Base-by-base conservation (phyloP, 2,329 filamentous ascomycete species). In the Ophiocordyceps camponoti-saundersi region DNA sequence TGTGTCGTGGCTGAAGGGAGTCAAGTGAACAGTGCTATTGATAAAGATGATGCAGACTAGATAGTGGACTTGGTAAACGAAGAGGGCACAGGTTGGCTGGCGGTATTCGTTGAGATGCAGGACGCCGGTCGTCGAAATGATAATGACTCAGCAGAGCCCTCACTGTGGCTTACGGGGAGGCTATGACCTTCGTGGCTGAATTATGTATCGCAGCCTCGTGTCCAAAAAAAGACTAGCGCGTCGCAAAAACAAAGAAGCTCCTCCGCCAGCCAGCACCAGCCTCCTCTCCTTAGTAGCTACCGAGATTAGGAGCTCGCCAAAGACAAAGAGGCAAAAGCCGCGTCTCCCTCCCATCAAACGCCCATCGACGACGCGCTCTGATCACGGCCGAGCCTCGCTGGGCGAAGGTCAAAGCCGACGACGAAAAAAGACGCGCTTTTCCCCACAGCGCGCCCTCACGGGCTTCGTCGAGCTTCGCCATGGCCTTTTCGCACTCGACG, bases 401-500 rank as follows among this genome's bases (percentile, higher is more conserved):
- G 44, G 45, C 47, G 48, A 44, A 46, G 26, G 7, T 29, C 26
- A 29, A 29, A 29, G 49, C 52, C 45, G 44, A 44, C 29, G 16
- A 41, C 36, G 16, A 39, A 22, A 42, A 44, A 40, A 49, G 47
- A 41, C 44, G 43, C 45, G 52, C 50, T 48, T 57, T 53, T 55
- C 16, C 23, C 18, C 6, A 7, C 34, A 12, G 32, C 46, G 18
- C 41, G 30, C 45, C 43, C 52, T 53, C 55, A 48, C 56, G 49
- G 49, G 53, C 51, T 15, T n/a, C 22, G 42, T 20, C 16, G 15
- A 30, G 10, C 11, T 34, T 55, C 58, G 54, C 49, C 54, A 80
- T 80, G 76, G 68, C 75, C 46, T 73, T 75, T 53, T 64, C 69
- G 22, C 66, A 67, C 53, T 67, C 66, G 52, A 85, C 85, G 48